A percentile compares a stretch with the other conserved stretches of the same genome.
Conservation (phyloP, 2,329 filamentous ascomycete species). For the Ustulina deusta region DNA sequence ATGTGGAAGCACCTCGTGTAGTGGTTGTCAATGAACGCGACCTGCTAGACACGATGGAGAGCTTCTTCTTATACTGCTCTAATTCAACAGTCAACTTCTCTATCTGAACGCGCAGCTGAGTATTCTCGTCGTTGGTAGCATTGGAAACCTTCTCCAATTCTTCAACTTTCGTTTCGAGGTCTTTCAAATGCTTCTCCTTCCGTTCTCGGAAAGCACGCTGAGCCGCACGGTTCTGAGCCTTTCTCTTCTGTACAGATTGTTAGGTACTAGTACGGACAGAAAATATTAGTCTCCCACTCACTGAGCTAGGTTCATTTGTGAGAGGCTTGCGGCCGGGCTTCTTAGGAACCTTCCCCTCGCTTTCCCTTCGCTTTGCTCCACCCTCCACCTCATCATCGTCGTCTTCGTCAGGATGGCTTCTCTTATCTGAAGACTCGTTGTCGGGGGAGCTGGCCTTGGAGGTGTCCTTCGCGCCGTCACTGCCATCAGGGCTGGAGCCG, state of each 20-base stretch:
- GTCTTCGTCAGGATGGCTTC: conserved; percentile 77
- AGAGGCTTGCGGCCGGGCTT: conserved; percentile 97
- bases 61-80: conserved; percentile 87
- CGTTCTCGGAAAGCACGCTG: conserved; percentile 94
- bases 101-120: conserved; percentile 83
- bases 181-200: conserved; percentile 91
- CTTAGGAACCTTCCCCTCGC: conserved; percentile 87
- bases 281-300: conserved; percentile 65
- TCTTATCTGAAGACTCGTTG: conserved; percentile 74
- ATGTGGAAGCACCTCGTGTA: conserved; percentile 57
- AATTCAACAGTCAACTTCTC: conserved; percentile 88
- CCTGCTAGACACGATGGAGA: conserved; percentile 68
- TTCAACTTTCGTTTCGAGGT: conserved; percentile 82
- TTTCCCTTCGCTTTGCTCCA: conserved; percentile 78
- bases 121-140: conserved; percentile 86
- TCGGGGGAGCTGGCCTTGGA: conserved; percentile 71
- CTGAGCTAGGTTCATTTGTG: conserved; percentile 93
- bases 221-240: conserved; percentile 93
- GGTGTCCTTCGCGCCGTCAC: conserved; percentile 46
- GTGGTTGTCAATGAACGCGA: conserved; percentile 48
- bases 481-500: conserved; percentile 54
- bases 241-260: conserved; percentile 77
- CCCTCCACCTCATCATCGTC: conserved; percentile 69
- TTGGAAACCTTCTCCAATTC: conserved; percentile 86
- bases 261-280: conserved; percentile 43